Evolutionary conservation across 2,329 filamentous ascomycete species (phyloP), one percentile per base, ranked within the genome.

Genomic region (Fusarium sp.): DNA sequence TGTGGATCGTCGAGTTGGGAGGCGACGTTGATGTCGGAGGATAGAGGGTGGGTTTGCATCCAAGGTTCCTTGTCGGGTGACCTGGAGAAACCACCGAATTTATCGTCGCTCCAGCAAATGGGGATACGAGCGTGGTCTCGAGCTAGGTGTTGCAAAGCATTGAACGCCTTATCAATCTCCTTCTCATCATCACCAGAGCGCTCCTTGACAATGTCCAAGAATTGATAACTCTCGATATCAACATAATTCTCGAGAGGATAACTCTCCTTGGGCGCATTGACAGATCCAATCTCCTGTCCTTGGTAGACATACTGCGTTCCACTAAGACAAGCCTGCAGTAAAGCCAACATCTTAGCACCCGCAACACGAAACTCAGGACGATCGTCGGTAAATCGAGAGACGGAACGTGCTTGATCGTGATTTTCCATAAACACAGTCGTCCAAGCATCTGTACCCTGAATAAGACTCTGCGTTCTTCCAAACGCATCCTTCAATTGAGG

Each of bases 241-340:
- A 83, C 77, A 55, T 84, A 83, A 52, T 84, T 89, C 59, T 91
- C 86, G 0, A 87, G 77, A 9, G 91, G 87, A n/a, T 84, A 84
- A 83, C 88, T 89, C 1, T 83, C 80, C 14, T 80, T 80, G 0
- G 90, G 88, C 2, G 88, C 84, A 70, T 92, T 91, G 15, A 87
- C 82, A 77, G 89, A 87, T 1, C 89, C 90, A 10, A 92, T 83
- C 71, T 92, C 90, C 73, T 92, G 89, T 12, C 90, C 90, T 73
- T 92, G 89, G 74, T 91, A 91, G 2, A 92, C 80, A 75, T 89
- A 92, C 1, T 90, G 83, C 0, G 90, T 91, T 8, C 90, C 90
- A 8, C 84, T 78, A 80, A 88, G 79, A 4, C 82, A 84, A 0
- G 80, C 76, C 60, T 87, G 83, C 65, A 89, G 80, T 0, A 89